Conservation (phyloP, 2,329 filamentous ascomycete species). For the Corinectria fuckeliana region DNA sequence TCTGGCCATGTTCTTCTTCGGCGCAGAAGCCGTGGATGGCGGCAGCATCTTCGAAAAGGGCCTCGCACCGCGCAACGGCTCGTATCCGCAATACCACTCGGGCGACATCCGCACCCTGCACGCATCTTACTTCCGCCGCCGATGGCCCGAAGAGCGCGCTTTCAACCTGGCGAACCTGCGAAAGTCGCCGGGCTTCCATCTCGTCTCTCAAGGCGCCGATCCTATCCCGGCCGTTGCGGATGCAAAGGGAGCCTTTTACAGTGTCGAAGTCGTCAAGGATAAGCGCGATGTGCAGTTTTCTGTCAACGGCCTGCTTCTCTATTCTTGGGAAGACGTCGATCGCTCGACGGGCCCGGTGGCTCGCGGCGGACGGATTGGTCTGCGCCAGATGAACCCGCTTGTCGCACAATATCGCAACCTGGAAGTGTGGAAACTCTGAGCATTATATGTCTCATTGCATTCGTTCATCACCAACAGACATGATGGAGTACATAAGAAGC, state of each 20-base stretch:
- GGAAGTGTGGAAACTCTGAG: constrained; percentile 31
- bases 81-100: constrained; percentile 35
- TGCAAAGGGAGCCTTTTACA: constrained; percentile 29
- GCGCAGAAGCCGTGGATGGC: constrained; percentile 24
- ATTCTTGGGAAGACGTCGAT: constrained; percentile 29
- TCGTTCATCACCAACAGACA: too few relatives aligned
- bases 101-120: constrained; percentile 33
- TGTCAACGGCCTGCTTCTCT: constrained; percentile 25
- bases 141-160: constrained; percentile 33
- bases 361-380: constrained; percentile 26
- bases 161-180: constrained; percentile 33
- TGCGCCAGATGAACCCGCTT: constrained; percentile 33
- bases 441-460: too few relatives aligned
- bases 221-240: constrained; percentile 30
- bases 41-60: constrained; percentile 33
- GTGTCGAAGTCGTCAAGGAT: constrained; percentile 32
- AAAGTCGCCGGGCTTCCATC: constrained; percentile 33
- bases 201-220: constrained; percentile 33
- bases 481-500: too few relatives aligned
- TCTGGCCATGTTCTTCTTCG: constrained; percentile 34
- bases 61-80: constrained; percentile 28
- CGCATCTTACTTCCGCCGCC: constrained; percentile 33
- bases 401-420: constrained; percentile 31
- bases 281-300: constrained; percentile 25
- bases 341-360: constrained; percentile 29